Base-by-base conservation (phyloP, 2,329 filamentous ascomycete genomes). In the Metarhizium album region DNA sequence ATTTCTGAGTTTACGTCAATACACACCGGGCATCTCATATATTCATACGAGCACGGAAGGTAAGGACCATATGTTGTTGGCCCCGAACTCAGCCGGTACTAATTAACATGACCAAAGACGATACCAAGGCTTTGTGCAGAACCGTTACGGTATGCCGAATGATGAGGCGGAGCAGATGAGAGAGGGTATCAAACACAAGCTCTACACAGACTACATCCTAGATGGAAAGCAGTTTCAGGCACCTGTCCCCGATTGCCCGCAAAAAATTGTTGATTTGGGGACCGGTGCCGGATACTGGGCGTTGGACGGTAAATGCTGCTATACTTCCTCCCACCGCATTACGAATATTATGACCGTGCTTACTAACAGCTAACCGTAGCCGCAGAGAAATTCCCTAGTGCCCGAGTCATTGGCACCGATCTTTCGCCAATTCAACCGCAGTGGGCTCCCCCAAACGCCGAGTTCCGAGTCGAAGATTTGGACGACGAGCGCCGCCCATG, bases 201-300 rank as follows among this genome's bases (percentile, higher is more conserved):
- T 75, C 51, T 67, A 67, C 52, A 66, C 78, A 42, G 71, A 74
- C 40, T 71, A 80, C 48, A 58, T 76, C 9, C 60, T 75, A 6
- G 60, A 66, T 11, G 72, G 70, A 35, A 64, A 66, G 24, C 60
- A 74, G 11, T 70, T 67, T 50, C 51, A 72, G 1, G 66, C 74
- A 1, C 74, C 74, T 5, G 67, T 78, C 18, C 69, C 67, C 20
- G 58, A 67, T 23, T 60, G 64, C 22, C 72, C 72, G 2, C 73
- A 76, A 46, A 75, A 71, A 55, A 74, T 78, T 52, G 62, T 76
- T 35, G 73, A 77, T 52, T 58, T 76, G 16, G 74, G 74, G 24
- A 76, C 73, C 4, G 74, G 74, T 5, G 72, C 71, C 31, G 73
- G 73, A 27, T 68, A 79, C 42, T 83, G 79, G 79, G 78, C 78